Conservation (phyloP, 2,329 filamentous ascomycete genomes). For the Trematosphaeria pertusa region DNA sequence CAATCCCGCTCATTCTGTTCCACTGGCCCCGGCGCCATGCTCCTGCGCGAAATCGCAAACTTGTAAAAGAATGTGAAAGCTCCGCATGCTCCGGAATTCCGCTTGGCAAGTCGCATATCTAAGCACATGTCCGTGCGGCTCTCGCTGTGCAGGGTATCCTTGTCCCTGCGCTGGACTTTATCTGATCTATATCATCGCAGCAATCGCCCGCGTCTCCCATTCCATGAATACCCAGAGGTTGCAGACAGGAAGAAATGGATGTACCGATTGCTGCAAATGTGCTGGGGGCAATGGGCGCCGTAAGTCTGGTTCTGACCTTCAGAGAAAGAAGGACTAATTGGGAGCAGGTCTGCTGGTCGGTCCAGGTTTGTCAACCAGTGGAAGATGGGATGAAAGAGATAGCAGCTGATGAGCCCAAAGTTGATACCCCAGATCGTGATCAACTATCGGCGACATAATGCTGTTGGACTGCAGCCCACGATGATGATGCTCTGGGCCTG, state of each 20-base stretch:
- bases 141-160: constrained; percentile 8
- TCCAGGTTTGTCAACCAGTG: constrained; percentile 56
- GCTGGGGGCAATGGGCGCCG: constrained; percentile 66
- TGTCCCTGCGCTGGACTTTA: constrained; percentile 2
- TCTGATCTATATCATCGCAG: not conserved
- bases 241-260: constrained; percentile 55
- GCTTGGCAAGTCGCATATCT: not conserved
- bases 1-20: constrained; percentile 36
- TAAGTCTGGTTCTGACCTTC: constrained; percentile 37
- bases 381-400: not conserved
- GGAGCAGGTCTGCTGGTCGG: constrained; percentile 65
- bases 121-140: constrained; percentile 7
- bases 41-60: not conserved
- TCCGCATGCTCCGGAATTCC: constrained; percentile 16
- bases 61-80: constrained; percentile 10
- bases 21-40: constrained; percentile 32
- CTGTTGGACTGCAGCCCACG: constrained; percentile 68
- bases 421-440: constrained; percentile 73
- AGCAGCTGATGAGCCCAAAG: constrained; percentile 44
- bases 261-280: constrained; percentile 63
- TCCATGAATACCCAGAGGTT: not conserved
- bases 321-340: not conserved
- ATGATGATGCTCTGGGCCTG: constrained; percentile 78
- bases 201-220: not conserved
- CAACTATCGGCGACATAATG: constrained; percentile 71